Conservation (phyloP, 208 protist species). For the Leishmania mexicana region DNA sequence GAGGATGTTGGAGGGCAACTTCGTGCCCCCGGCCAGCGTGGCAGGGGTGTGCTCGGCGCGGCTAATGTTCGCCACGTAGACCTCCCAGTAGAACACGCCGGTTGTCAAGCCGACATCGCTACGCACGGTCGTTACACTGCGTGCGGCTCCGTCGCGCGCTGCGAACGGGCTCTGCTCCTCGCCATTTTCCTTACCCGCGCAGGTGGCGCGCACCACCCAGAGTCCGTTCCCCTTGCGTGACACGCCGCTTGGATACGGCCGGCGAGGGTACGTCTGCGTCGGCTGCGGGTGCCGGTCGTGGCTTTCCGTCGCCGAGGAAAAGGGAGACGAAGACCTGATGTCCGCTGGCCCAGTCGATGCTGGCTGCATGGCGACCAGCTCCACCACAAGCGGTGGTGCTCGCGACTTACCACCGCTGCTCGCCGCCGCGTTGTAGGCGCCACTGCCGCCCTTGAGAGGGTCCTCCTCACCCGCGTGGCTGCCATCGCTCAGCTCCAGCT, state of each 20-base stretch:
- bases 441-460: background rate
- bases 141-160: slow-evolving; percentile 32
- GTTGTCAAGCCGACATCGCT: slow-evolving; percentile 72
- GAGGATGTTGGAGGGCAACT: slow-evolving; percentile 26
- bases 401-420: background rate
- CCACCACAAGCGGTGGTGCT: slow-evolving; percentile 2
- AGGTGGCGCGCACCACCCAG: slow-evolving; percentile 25
- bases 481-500: background rate
- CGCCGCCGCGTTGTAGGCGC: background rate
- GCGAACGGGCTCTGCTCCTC: slow-evolving; percentile 11
- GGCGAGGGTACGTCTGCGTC: background rate
- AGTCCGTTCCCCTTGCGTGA: slow-evolving; percentile 35
- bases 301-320: background rate
- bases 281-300: background rate
- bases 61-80: slow-evolving; percentile 61
- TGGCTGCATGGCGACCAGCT: slow-evolving; percentile 12
- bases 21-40: slow-evolving; percentile 4
- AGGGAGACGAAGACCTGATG: background rate
- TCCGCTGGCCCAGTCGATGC: background rate
- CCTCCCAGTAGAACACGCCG: slow-evolving; percentile 90
- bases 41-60: slow-evolving; percentile 20
- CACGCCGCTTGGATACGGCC: slow-evolving; percentile 15
- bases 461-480: background rate
- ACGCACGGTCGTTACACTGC: slow-evolving; percentile 46
- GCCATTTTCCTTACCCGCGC: slow-evolving; percentile 16